A percentile compares a stretch with the other conserved stretches of the same genome.
phyloP scores from a whole-genome alignment of 306 rosid species.

The Cucumis hystrix region DNA sequence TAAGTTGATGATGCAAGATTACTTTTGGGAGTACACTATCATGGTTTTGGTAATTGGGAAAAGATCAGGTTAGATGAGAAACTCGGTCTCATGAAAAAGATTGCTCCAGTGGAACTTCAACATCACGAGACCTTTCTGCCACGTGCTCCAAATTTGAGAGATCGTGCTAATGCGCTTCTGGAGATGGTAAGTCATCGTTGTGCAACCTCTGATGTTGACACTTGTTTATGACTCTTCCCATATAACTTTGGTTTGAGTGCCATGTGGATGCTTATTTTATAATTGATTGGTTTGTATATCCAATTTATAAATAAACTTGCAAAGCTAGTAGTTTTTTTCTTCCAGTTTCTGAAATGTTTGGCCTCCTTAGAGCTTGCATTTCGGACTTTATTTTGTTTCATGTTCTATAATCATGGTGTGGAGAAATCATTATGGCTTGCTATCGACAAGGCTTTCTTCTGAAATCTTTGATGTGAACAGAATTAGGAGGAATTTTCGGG shows the following conservation, averaged over 20 bases:
- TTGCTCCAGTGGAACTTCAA: constrained; percentile 97
- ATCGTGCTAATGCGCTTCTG: constrained; percentile 92
- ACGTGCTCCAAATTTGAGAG: constrained; percentile 96
- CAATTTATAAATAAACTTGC: background rate
- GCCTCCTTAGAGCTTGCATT: background rate
- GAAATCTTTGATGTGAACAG: background rate
- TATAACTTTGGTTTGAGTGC: background rate
- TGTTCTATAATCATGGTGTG: background rate
- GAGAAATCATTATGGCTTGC: background rate
- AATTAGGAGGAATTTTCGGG: too few relatives aligned
- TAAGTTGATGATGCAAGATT: constrained; percentile 97
- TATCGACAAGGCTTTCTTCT: background rate
- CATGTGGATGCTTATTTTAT: background rate
- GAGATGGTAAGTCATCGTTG: constrained; percentile 56
- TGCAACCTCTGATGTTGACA: background rate
- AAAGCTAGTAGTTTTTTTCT: background rate
- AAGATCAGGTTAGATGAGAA: constrained; percentile 83
- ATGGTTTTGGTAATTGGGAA: constrained; percentile 99
- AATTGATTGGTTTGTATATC: background rate
- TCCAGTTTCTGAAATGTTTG: background rate
- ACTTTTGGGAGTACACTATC: constrained; percentile 84
- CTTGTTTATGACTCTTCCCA: background rate
- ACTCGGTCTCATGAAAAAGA: constrained; percentile 84
- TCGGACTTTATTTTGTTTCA: background rate
- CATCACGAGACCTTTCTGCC: constrained; percentile 98